Base-by-base conservation (phyloP, 345 rosid genomes). In the Citrus sp. region DNA sequence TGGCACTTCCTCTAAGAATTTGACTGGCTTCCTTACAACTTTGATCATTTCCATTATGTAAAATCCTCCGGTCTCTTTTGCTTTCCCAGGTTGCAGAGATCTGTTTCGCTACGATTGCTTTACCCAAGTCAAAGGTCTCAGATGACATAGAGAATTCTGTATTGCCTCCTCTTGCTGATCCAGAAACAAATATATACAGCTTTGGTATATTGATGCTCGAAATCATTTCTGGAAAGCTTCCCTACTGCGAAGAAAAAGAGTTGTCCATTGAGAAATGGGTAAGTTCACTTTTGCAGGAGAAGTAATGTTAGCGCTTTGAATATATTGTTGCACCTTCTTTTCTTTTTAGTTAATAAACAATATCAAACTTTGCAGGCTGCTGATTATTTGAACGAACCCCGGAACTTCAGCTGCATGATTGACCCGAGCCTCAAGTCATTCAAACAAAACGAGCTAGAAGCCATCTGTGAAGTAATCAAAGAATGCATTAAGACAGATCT, bases 161-260 rank as follows among this genome's bases (percentile, higher is more conserved):
- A 38, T 75, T 89, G 70, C 90, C 90, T 19, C 87, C 90, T 8
- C 35, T 54, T 6, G 79, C 84, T 25, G 93, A 90, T 51, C 85
- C 86, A 19, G 94, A 94, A 71, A 80, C 88, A 46, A 91, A 97
- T 81, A 86, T 91, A 60, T 86, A 93, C 77, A 79, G 87, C 79
- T 97, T 88, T 77, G 99, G 99, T 42, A 81, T 89, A 51, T 62
- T 97, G 74, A 73, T 94, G 85, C 95, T 97, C 19, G 99, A 97
- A 84, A 82, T 92, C 37, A 90, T 97, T 72, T 89, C 99, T 12
- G 99, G 98, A 69, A 94, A 88, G 86, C 94, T 90, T 75, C 82
- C 88, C 4, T 83, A 88, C 84, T 89, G 92, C 0, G 88, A 91
- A 25, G 92, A 94, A 67, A 88, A 89, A 32, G 97, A 93, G 21